Evolutionary conservation across 768 basidiomycete genomes (phyloP).

Genomic region (Russula sp.): DNA sequence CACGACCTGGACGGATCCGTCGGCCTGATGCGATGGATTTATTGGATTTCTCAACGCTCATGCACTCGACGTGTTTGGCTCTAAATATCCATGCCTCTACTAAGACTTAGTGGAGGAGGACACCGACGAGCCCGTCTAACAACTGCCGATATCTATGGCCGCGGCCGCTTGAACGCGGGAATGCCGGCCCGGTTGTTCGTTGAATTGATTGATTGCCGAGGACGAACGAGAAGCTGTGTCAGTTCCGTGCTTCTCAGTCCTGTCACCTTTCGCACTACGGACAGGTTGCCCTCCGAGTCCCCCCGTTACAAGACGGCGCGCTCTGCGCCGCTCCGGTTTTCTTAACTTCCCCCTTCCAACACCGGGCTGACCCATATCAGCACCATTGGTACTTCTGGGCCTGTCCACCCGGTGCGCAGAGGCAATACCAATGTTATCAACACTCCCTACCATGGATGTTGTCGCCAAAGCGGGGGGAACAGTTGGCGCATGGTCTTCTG

Average conservation of each 20-base stretch:
- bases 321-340: background rate
- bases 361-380: background rate
- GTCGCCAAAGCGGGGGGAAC: conserved; percentile 7
- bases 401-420: background rate
- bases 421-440: conserved; percentile 21
- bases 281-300: too few species aligned
- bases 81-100: too few species aligned
- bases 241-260: too few species aligned
- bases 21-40: too few species aligned
- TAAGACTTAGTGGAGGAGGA: too few species aligned
- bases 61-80: too few species aligned
- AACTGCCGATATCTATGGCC: too few species aligned
- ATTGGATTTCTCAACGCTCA: too few species aligned
- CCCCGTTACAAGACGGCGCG: background rate
- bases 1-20: too few species aligned
- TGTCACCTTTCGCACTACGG: too few species aligned
- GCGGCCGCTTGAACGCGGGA: background rate
- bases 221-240: background rate
- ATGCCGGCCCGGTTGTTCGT: too few species aligned
- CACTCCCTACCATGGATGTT: conserved; percentile 16
- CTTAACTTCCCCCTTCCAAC: background rate
- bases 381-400: background rate
- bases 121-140: too few species aligned
- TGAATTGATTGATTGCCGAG: background rate
- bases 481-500: conserved; percentile 10